Evolutionary conservation across 257 asterid genomes (phyloP).

Genomic region (Thymus quinquecostatus): DNA sequence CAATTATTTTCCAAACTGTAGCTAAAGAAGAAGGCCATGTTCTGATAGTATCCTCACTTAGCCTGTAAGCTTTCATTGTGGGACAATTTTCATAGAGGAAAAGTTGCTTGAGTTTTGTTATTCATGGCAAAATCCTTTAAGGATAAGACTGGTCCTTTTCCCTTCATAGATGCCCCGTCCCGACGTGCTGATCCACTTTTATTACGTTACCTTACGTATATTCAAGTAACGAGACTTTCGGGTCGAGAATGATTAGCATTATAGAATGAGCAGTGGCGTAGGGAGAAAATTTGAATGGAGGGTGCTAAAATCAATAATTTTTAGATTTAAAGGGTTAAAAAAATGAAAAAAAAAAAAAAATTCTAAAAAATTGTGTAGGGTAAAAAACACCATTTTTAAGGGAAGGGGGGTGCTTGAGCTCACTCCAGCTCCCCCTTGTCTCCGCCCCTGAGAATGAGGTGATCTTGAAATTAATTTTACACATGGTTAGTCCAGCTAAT

Average conservation of each 20-base stretch:
- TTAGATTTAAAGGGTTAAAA: too few relatives aligned
- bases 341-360: too few relatives aligned
- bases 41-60: slow-evolving; percentile 22
- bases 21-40: slow-evolving; percentile 30
- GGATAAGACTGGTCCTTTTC: background rate
- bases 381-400: too few relatives aligned
- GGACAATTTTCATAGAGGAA: background rate
- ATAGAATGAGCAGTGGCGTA: background rate
- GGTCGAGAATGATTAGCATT: background rate
- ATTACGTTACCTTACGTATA: too few relatives aligned
- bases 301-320: too few relatives aligned
- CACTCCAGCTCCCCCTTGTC: too few relatives aligned
- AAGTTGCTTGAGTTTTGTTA: background rate
- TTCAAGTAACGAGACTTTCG: too few relatives aligned
- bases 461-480: background rate
- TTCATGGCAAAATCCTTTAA: background rate
- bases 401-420: too few relatives aligned
- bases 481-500: slow-evolving; percentile 31
- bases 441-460: background rate
- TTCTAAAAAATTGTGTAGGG: too few relatives aligned
- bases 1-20: slow-evolving; percentile 33
- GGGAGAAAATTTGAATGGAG: too few relatives aligned
- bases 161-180: too few relatives aligned
- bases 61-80: slow-evolving; percentile 14
- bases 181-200: too few relatives aligned